phyloP scores from a whole-genome alignment of 306 rosid species.

The Vicia faba region DNA sequence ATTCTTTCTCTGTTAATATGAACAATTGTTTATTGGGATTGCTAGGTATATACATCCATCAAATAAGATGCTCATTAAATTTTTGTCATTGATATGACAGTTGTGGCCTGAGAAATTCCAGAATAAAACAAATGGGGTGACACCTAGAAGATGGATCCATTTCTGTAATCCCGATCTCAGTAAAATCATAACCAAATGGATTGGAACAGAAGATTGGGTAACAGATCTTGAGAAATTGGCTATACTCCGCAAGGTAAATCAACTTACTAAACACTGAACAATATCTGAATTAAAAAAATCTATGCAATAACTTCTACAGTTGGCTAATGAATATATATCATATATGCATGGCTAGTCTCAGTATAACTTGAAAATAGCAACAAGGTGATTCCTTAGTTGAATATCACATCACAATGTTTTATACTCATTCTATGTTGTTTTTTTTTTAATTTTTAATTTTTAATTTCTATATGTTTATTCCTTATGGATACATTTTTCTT shows the following conservation, averaged over 20 bases:
- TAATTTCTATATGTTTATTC: not conserved
- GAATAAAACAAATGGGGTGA: slow-evolving; percentile 97
- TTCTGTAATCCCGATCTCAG: slow-evolving; percentile 89
- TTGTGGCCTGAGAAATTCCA: slow-evolving; percentile 93
- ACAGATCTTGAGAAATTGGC: slow-evolving; percentile 50
- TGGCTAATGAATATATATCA: slow-evolving; percentile 4
- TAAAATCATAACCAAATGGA: slow-evolving; percentile 72
- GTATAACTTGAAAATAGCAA: slow-evolving; percentile 3
- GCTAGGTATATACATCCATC: slow-evolving; percentile 6
- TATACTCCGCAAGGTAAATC: slow-evolving; percentile 50
- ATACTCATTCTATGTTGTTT: not conserved
- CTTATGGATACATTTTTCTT: not conserved
- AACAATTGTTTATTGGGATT: slow-evolving; percentile 21
- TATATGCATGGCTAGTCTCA: not conserved
- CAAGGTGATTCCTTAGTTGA: slow-evolving; percentile 27
- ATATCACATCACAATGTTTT: not conserved
- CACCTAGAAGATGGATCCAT: slow-evolving; percentile 96
- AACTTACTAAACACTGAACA: slow-evolving; percentile 14
- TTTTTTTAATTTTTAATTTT: not conserved
- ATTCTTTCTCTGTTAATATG: slow-evolving; percentile 10
- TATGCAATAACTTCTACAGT: not conserved
- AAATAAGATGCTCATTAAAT: slow-evolving; percentile 33
- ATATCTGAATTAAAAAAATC: slow-evolving; percentile 16
- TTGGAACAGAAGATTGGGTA: slow-evolving; percentile 79
- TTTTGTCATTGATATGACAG: slow-evolving; percentile 47